Percentiles rank a stretch among this genome's conserved stretches.
phyloP scores from a whole-genome alignment of 176 grass and related monocot species.

The Carex scoparia region DNA sequence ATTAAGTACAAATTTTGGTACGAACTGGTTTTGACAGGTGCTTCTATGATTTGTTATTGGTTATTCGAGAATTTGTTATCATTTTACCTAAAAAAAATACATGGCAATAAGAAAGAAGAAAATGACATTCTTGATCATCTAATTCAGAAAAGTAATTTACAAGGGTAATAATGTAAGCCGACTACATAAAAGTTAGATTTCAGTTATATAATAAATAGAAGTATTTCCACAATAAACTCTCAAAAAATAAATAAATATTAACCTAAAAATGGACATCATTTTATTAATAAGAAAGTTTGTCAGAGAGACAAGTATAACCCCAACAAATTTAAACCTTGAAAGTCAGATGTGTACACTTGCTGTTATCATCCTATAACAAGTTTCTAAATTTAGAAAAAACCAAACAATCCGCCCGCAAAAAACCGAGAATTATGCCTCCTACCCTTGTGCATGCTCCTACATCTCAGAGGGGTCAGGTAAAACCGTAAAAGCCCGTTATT shows the following conservation, averaged over 20 bases:
- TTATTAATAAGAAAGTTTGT: conserved; percentile 11
- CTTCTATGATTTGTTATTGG: neutral
- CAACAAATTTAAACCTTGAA: conserved; percentile 3
- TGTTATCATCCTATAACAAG: conserved; percentile 17
- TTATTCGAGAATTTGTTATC: neutral
- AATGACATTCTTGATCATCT: neutral
- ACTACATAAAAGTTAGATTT: neutral
- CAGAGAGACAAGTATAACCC: conserved; percentile 3
- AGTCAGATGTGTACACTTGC: conserved; percentile 18
- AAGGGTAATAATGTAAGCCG: neutral
- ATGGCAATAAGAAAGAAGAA: neutral
- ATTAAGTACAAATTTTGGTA: neutral
- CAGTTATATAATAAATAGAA: neutral
- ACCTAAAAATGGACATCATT: neutral
- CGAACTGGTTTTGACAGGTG: neutral
- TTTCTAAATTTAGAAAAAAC: conserved; percentile 54
- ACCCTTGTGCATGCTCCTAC: conserved; percentile 44
- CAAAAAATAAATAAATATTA: neutral
- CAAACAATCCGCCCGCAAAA: conserved; percentile 62
- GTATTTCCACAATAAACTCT: neutral
- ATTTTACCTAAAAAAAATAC: neutral
- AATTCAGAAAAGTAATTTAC: neutral
- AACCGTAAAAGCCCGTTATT: conserved; percentile 81
- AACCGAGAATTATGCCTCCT: conserved; percentile 60
- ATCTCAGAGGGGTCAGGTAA: conserved; percentile 93